Evolutionary conservation across 2,329 filamentous ascomycete species (phyloP), one percentile per base, ranked within the genome.

Genomic region (Paraphoma sp.): DNA sequence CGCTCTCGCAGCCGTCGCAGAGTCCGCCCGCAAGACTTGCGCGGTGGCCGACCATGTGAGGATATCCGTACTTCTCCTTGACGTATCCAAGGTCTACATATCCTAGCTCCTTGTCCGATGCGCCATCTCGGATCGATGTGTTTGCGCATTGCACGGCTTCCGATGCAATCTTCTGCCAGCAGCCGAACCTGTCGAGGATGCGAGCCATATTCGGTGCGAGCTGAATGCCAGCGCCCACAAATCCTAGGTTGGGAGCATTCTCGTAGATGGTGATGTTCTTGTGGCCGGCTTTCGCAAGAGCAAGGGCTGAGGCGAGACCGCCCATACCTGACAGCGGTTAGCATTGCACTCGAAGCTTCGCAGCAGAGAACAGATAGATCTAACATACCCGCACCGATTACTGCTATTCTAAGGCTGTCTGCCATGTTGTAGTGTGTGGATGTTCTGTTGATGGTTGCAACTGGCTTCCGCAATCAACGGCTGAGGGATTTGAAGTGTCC

Each of bases 161-260:
- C 38, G 81, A 83, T 60, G 86, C 86, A 59, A 95, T 91, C 14
- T 83, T 81, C 16, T 83, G 78, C 90, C 91, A 94, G 56, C 89
- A 89, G 9, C 88, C 91, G 40, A 93, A 79, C 12, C 83, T 80
- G 69, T 92, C 88, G 11, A 95, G 82, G 8, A 95, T 89, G 2
- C 90, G 85, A 3, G 88, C 87, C 84, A 94, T 90, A 64, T 95
- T 96, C 0, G 91, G 91, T 0, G 91, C 90, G 55, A 94, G 82
- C 73, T 96, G 92, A 63, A 95, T 94, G 5, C 92, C 92, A 1
- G 92, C 92, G 23, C 92, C 92, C 1, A 94, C 90, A 67, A 94
- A 94, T 5, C 91, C 91, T 4, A 94, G 82, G 62, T 87, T 85
- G 4, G 88, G 85, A 0, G 90, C 90, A 36, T 83, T 85, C 73